phyloP scores from a whole-genome alignment of 345 rosid genomes.

The Orychophragmus violaceus region DNA sequence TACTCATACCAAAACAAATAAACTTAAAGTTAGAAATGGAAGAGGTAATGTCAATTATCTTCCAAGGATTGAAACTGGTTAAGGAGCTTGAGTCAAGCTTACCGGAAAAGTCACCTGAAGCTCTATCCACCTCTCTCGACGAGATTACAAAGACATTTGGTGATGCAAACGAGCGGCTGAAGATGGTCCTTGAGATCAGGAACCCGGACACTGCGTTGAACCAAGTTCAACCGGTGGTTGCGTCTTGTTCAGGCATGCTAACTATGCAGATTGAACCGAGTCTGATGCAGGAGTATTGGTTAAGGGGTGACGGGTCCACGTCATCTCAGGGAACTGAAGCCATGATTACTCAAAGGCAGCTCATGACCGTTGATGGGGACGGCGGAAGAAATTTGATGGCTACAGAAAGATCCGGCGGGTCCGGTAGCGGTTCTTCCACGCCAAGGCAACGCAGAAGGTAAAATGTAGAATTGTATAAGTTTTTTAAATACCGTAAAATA shows the following conservation, averaged over 20 bases:
- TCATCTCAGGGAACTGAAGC: constrained; percentile 3
- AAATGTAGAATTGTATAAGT: neutral
- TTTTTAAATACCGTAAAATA: too few species aligned
- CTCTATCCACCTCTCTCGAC: too few species aligned
- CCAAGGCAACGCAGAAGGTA: constrained; percentile 45
- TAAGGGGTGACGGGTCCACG: constrained; percentile 15
- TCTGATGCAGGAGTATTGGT: constrained; percentile 34
- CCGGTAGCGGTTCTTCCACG: too few species aligned
- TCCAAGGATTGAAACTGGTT: constrained; percentile 43
- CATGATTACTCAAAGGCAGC: constrained; percentile 1
- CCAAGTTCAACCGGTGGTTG: neutral
- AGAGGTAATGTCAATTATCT: constrained; percentile 38
- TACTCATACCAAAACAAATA: too few species aligned
- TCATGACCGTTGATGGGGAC: neutral
- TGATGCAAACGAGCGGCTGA: too few species aligned
- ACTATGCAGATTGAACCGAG: too few species aligned
- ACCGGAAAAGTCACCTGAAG: constrained; percentile 30
- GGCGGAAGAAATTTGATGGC: too few species aligned
- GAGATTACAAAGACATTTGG: too few species aligned
- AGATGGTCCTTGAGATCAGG: neutral
- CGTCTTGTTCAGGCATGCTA: constrained; percentile 17
- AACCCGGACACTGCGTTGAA: neutral
- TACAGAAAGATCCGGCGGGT: too few species aligned
- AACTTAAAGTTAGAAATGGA: too few species aligned
- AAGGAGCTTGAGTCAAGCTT: constrained; percentile 45